These are phyloP conservation scores for Penicillium crystallinum DNA, from an alignment of 495 filamentous ascomycete genomes.

Conservation along the genomic window DNA sequence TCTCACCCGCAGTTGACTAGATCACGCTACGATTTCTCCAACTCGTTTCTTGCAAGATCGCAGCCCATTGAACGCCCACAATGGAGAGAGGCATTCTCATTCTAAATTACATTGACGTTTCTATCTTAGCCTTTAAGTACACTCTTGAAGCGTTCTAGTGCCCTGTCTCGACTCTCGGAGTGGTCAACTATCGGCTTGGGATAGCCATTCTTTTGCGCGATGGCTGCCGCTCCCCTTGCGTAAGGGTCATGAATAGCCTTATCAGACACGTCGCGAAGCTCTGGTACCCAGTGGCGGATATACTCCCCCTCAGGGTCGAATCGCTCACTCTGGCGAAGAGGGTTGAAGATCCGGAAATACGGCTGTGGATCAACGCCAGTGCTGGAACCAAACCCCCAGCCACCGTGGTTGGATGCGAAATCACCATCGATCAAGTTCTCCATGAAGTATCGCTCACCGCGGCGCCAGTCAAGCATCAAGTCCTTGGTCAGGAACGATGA, in stretches of 20 bases:
- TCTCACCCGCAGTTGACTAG: conserved; percentile 1
- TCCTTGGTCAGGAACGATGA: conserved; percentile 87
- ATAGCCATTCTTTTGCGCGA: conserved; percentile 64
- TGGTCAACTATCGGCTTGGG: conserved; percentile 73
- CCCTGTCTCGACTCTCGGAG: conserved; percentile 57
- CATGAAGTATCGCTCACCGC: conserved; percentile 88
- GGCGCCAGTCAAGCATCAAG: conserved; percentile 83
- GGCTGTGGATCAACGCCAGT: conserved; percentile 90
- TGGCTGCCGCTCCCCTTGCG: conserved; percentile 52
- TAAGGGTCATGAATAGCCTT: conserved; percentile 77
- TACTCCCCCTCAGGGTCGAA: conserved; percentile 57
- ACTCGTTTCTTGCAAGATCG: too few relatives aligned
- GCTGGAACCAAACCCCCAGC: conserved; percentile 79
- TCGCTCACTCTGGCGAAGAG: conserved; percentile 77
- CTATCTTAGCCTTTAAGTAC: conserved; percentile 22
- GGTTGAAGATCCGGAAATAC: conserved; percentile 91
- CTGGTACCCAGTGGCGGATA: conserved; percentile 56
- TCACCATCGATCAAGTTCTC: conserved; percentile 84
- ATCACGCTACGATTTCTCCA: background rate
- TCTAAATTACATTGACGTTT: background rate
- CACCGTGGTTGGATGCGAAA: conserved; percentile 88
- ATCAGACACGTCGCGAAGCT: conserved; percentile 54
- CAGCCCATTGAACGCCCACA: background rate
- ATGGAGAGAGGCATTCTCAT: background rate
- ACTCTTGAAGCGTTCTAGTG: conserved; percentile 68